Percentiles rank a stretch among this genome's conserved stretches.
Evolutionary conservation across 73 alveolate genomes (phyloP).

Genomic region (Tetrahymena thermophila): DNA sequence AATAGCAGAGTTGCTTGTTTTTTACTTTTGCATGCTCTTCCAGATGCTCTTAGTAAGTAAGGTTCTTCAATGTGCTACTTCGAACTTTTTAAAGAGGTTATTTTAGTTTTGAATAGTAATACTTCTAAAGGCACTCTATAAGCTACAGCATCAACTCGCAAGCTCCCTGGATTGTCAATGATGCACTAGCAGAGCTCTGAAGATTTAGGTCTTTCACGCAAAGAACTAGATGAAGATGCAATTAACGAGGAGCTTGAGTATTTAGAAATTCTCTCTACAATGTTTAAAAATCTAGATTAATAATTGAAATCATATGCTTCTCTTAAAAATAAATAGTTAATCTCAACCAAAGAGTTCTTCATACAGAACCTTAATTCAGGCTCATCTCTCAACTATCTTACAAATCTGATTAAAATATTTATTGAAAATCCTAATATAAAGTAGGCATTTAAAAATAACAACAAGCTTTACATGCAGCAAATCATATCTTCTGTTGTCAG

Average conservation of each 20-base stretch:
- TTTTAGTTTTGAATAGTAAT: background rate
- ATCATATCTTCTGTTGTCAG: background rate
- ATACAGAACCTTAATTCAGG: background rate
- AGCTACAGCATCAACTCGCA: background rate
- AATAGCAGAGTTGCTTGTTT: background rate
- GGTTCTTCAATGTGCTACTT: background rate
- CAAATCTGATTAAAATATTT: background rate
- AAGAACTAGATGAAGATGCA: background rate
- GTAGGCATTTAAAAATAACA: background rate
- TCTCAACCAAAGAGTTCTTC: background rate
- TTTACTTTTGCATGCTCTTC: background rate
- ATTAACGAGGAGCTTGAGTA: background rate
- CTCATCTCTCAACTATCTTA: background rate
- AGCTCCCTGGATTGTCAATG: background rate
- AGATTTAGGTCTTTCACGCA: background rate
- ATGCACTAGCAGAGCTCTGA: background rate
- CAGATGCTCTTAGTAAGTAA: background rate
- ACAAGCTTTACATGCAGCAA: background rate
- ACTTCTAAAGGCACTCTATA: background rate
- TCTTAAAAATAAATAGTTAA: background rate
- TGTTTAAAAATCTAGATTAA: background rate
- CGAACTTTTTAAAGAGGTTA: background rate
- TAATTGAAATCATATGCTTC: background rate
- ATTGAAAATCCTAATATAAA: background rate
- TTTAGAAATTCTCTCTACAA: background rate